These are phyloP conservation scores for Clitoria ternatea DNA, from an alignment of 306 rosid genomes.

Conservation along the genomic window DNA sequence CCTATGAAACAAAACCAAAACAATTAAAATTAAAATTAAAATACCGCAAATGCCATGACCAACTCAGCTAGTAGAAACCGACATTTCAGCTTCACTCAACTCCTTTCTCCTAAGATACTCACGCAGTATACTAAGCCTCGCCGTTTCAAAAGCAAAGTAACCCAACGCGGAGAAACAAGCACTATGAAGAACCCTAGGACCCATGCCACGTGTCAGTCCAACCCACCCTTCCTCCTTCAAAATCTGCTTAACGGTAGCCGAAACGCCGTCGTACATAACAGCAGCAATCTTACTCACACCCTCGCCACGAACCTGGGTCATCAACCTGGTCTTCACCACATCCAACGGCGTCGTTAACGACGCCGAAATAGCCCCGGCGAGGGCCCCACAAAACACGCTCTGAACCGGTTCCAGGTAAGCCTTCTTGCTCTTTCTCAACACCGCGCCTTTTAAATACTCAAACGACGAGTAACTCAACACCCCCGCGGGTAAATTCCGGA, in stretches of 20 bases:
- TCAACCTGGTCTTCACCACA: constrained; percentile 88
- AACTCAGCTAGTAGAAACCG: constrained; percentile 40
- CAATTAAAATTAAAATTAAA: neutral
- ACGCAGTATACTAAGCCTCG: constrained; percentile 60
- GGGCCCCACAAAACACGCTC: constrained; percentile 83
- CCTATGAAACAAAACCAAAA: neutral
- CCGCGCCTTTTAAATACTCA: constrained; percentile 77
- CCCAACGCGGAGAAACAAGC: constrained; percentile 94
- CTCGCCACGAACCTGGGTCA: constrained; percentile 71
- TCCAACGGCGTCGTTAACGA: constrained; percentile 85
- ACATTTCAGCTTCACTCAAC: constrained; percentile 23
- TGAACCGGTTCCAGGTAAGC: constrained; percentile 60
- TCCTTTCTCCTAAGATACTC: constrained; percentile 51
- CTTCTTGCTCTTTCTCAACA: constrained; percentile 34
- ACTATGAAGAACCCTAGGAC: constrained; percentile 87
- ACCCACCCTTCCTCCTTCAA: constrained; percentile 79
- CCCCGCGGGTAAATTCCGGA: constrained; percentile 86
- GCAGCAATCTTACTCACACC: constrained; percentile 47
- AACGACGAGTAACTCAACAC: constrained; percentile 81
- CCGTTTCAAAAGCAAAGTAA: constrained; percentile 92
- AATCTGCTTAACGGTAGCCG: constrained; percentile 54
- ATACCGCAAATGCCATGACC: neutral
- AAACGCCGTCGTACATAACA: constrained; percentile 60
- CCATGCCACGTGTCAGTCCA: constrained; percentile 84
- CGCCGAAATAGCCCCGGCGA: constrained; percentile 90